Percentiles rank a stretch among this genome's conserved stretches.
Evolutionary conservation across 306 rosid species (phyloP).

Genomic region (Trifolium repens): DNA sequence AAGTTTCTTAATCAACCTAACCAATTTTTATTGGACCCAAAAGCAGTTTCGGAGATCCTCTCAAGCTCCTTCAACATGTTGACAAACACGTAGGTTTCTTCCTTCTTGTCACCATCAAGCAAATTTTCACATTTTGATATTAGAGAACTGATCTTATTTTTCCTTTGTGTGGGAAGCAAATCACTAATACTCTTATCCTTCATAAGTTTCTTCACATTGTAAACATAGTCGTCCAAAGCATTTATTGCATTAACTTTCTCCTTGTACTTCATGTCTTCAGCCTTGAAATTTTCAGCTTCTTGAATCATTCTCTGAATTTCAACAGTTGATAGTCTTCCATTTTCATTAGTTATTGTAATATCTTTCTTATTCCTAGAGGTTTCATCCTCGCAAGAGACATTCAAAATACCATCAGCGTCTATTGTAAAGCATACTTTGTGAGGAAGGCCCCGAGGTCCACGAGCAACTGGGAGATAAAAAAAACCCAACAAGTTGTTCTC

Average conservation of each 20-base stretch:
- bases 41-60: not conserved
- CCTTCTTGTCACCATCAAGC: not conserved
- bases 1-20: not conserved
- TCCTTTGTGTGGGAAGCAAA: not conserved
- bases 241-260: too few species aligned
- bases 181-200: too few species aligned
- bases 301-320: not conserved
- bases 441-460: not conserved
- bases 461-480: not conserved
- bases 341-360: not conserved
- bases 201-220: too few species aligned
- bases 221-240: too few species aligned
- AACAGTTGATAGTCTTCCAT: not conserved
- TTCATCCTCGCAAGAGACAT: not conserved
- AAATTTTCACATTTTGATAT: not conserved
- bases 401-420: not conserved
- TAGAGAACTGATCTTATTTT: not conserved
- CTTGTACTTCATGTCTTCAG: too few species aligned
- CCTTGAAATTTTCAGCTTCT: too few species aligned
- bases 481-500: not conserved
- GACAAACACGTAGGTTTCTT: not conserved
- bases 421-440: not conserved
- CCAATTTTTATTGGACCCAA: not conserved
- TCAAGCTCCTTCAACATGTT: not conserved
- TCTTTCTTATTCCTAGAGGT: not conserved